Percentiles rank a stretch among this genome's conserved stretches.
These are phyloP conservation scores for Hanseniaspora lachancei DNA, from an alignment of 805 yeast species.

Conservation along the genomic window DNA sequence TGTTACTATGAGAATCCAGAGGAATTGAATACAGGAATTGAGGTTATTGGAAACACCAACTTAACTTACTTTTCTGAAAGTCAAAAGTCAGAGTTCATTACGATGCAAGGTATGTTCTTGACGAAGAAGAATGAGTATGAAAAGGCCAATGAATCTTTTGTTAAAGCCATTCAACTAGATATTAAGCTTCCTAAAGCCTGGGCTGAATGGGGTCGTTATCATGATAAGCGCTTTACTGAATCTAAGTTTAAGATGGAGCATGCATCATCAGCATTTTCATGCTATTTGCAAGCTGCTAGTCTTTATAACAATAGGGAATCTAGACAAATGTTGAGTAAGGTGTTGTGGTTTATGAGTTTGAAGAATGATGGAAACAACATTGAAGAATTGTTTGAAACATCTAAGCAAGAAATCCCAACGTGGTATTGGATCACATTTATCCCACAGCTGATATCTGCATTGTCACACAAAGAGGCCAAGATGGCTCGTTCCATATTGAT, in stretches of 20 bases:
- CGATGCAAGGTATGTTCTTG: conserved; percentile 94
- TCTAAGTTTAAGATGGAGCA: conserved; percentile 65
- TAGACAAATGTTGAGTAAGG: conserved; percentile 72
- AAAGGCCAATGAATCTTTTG: conserved; percentile 95
- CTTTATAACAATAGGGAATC: conserved; percentile 86
- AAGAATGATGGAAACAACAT: conserved; percentile 76
- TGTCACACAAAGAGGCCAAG: conserved; percentile 83
- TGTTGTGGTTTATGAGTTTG: conserved; percentile 82
- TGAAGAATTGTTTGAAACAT: conserved; percentile 77
- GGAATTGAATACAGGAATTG: conserved; percentile 87
- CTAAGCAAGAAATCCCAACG: conserved; percentile 91
- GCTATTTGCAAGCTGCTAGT: conserved; percentile 96
- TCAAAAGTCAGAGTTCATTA: conserved; percentile 95
- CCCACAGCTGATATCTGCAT: conserved; percentile 80
- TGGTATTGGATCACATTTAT: conserved; percentile 99
- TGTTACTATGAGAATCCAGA: conserved; percentile 88
- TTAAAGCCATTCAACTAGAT: conserved; percentile 94
- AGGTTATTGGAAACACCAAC: conserved; percentile 92
- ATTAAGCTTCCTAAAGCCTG: conserved; percentile 91
- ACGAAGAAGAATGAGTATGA: conserved; percentile 82
- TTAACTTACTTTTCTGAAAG: conserved; percentile 92
- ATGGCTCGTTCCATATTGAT: conserved; percentile 78
- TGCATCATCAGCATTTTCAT: conserved; percentile 88
- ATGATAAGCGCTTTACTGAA: conserved; percentile 76
- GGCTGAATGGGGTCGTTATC: conserved; percentile 99